Conservation (phyloP, 2,329 filamentous ascomycete species). For the Fusarium solani-melongenae region DNA sequence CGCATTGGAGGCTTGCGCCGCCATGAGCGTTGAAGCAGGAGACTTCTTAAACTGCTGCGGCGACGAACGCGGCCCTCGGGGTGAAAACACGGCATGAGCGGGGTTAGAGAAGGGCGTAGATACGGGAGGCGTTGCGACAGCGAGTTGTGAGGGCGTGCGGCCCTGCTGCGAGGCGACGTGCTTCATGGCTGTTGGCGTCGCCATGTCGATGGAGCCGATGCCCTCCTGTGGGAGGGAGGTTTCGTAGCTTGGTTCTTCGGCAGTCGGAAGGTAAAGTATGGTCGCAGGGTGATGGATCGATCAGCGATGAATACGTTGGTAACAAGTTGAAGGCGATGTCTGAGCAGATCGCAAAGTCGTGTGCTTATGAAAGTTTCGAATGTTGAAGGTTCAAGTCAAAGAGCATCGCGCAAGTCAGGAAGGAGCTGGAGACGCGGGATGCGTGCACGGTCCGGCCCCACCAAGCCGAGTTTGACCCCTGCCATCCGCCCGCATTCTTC, state of each 20-base stretch:
- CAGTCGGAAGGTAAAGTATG: background rate
- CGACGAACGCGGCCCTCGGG: slow-evolving; percentile 67
- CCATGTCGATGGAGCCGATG: slow-evolving; percentile 49
- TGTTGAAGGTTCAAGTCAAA: slow-evolving; percentile 15
- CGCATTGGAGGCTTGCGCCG: slow-evolving; percentile 57
- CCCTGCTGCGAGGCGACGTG: slow-evolving; percentile 56
- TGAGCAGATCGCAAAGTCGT: background rate
- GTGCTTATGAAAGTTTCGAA: background rate
- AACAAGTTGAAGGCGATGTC: background rate
- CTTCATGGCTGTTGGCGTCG: slow-evolving; percentile 64
- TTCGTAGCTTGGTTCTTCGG: background rate
- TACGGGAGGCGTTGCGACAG: slow-evolving; percentile 71
- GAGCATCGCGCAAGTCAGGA: background rate
- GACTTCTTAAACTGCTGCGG: slow-evolving; percentile 74
- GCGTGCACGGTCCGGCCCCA: slow-evolving; percentile 32
- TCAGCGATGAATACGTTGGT: background rate
- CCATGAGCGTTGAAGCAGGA: slow-evolving; percentile 63
- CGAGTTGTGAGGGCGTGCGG: slow-evolving; percentile 61
- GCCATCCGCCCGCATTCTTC: background rate
- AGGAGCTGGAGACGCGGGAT: background rate
- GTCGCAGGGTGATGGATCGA: background rate
- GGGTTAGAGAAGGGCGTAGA: slow-evolving; percentile 73
- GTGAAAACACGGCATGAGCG: slow-evolving; percentile 68
- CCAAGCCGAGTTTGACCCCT: slow-evolving; percentile 21
- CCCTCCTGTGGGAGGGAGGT: slow-evolving; percentile 24